Percentiles rank a stretch among this genome's conserved stretches.
Conservation (phyloP, 2,329 filamentous ascomycete genomes). For the Pochonia chlamydosporia region DNA sequence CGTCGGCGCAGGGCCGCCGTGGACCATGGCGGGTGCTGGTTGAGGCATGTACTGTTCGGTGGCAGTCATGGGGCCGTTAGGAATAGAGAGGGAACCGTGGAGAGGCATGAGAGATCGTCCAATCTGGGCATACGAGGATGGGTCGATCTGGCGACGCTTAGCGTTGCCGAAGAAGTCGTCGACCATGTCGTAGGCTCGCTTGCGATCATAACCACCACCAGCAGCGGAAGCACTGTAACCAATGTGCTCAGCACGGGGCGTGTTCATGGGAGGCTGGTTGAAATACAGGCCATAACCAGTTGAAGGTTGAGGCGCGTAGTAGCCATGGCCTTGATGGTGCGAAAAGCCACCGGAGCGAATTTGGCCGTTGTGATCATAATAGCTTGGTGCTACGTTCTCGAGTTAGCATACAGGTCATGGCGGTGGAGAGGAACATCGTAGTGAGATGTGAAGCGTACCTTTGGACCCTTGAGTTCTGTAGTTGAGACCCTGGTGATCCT, state of each 20-base stretch:
- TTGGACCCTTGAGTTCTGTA: conserved; percentile 50
- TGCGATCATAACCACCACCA: conserved; percentile 60
- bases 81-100: conserved; percentile 63
- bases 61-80: conserved; percentile 40
- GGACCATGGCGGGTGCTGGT: conserved; percentile 36
- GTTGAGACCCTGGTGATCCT: conserved; percentile 47
- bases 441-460: conserved; percentile 33
- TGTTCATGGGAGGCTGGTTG: conserved; percentile 54
- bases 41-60: conserved; percentile 50
- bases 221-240: conserved; percentile 47
- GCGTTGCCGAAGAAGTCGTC: conserved; percentile 93
- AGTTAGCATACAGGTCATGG: conserved; percentile 4
- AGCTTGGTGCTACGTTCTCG: conserved; percentile 43
- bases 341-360: conserved; percentile 55
- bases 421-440: neutral
- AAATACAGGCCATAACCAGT: conserved; percentile 73
- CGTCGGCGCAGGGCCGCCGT: conserved; percentile 52
- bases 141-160: conserved; percentile 87
- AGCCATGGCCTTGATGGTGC: conserved; percentile 51
- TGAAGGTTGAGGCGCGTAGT: conserved; percentile 52
- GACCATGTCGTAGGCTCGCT: conserved; percentile 80
- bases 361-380: conserved; percentile 61
- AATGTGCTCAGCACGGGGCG: conserved; percentile 53
- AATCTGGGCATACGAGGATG: conserved; percentile 83
- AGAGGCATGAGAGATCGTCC: conserved; percentile 81